Evolutionary conservation across 306 rosid genomes (phyloP).

Genomic region (Ziziphus jujuba): DNA sequence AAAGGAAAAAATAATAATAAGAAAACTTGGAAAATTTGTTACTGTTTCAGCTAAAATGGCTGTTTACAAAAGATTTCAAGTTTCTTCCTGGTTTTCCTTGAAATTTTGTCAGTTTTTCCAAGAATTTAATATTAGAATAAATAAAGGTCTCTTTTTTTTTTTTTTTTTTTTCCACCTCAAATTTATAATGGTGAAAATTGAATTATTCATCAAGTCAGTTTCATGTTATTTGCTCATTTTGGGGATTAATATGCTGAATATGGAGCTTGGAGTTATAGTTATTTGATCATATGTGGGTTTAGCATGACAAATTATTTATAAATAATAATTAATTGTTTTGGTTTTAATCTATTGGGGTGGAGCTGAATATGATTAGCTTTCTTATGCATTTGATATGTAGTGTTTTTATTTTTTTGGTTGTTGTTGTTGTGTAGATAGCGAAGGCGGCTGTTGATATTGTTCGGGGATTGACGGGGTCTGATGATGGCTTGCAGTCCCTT

Average conservation of each 20-base stretch:
- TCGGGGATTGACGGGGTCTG: conserved; percentile 86
- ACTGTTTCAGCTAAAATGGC: background rate
- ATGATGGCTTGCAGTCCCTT: conserved; percentile 77
- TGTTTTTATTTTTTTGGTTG: no score
- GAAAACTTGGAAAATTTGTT: background rate
- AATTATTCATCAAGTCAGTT: background rate
- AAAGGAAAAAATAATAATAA: no score
- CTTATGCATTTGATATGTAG: background rate
- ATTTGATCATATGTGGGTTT: background rate
- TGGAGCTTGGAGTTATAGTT: background rate
- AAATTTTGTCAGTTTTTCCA: no score
- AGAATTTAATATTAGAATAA: no score
- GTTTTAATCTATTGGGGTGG: background rate
- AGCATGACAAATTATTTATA: background rate
- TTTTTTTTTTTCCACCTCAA: no score
- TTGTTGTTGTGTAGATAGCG: conserved; percentile 40
- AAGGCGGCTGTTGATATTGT: conserved; percentile 90
- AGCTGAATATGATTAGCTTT: background rate
- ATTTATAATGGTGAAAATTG: no score
- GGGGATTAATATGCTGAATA: background rate
- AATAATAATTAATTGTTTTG: background rate
- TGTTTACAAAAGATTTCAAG: no score
- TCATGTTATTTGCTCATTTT: background rate
- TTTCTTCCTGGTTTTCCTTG: no score
- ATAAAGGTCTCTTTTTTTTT: no score